Conservation (phyloP, 164 flowering plant genomes). For the Tetrastigma voinierianum region DNA sequence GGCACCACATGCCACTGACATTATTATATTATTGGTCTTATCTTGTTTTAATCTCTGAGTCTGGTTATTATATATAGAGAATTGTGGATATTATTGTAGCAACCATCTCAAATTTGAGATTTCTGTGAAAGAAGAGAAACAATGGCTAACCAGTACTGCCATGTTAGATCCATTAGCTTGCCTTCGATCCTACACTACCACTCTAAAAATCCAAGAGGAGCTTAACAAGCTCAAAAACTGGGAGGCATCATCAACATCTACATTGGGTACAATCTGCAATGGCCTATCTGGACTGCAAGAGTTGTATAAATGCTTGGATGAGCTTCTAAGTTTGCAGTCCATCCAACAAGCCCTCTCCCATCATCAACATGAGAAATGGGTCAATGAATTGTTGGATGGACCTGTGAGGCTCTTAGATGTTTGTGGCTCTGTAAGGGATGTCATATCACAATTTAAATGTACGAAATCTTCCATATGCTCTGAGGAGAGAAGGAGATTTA, state of each 20-base stretch:
- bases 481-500: slow-evolving; percentile 28
- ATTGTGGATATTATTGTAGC: not conserved
- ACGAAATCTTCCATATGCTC: slow-evolving; percentile 22
- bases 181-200: slow-evolving; percentile 42
- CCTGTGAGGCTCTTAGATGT: slow-evolving; percentile 39
- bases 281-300: slow-evolving; percentile 30
- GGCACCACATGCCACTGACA: slow-evolving; percentile 16
- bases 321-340: slow-evolving; percentile 26
- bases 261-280: slow-evolving; percentile 20
- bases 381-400: slow-evolving; percentile 30
- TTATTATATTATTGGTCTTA: not conserved
- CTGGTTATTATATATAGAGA: not conserved
- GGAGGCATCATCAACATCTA: slow-evolving; percentile 17
- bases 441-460: slow-evolving; percentile 17
- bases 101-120: slow-evolving; percentile 3
- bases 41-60: not conserved
- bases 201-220: slow-evolving; percentile 27
- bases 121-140: slow-evolving; percentile 2
- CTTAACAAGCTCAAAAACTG: slow-evolving; percentile 30
- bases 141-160: slow-evolving; percentile 25
- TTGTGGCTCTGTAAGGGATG: slow-evolving; percentile 28
- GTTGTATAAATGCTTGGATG: slow-evolving; percentile 29
- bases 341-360: slow-evolving; percentile 20
- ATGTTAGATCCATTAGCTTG: slow-evolving; percentile 40
- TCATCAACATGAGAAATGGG: slow-evolving; percentile 6